Evolutionary conservation across 371 early-diverging fungal genomes (phyloP), one percentile per base, ranked within the genome.

Genomic region (Entomophthora muscae): DNA sequence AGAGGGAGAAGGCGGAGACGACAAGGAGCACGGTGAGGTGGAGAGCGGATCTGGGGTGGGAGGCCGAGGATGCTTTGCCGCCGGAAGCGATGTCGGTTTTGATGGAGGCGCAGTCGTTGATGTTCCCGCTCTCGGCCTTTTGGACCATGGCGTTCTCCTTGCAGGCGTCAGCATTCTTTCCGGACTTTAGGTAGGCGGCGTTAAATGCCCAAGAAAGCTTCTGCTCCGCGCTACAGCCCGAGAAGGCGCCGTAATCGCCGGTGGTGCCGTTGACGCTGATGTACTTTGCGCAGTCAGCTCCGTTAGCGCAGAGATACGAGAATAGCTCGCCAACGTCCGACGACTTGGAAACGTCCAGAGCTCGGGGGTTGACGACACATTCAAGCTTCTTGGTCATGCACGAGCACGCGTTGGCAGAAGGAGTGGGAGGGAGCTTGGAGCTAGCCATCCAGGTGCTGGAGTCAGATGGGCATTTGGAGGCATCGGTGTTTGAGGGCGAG

Each of bases 391-490:
- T 23, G 27, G 21, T 33, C 62, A 62, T 52, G 28, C 62, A 62
- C 3, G n/a, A 22, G 68, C 90, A 90, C n/a, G 78, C 78, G 23
- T 78, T 74, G 3, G 72, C 68, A 0, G 83, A 84, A 2, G 90
- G 90, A 0, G 86, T 84, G 0, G 86, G 83, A 7, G 89, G 84
- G 21, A 89, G 65, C 2, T 63, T 67, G 5, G 67, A 69, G 17
- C 75, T 76, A 21, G 83, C 80, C 53, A 75, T 75, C 88, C 88
- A 89, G 10, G 59, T 73, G 7, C 68, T 58, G 53, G 71, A 67
- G 42, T 68, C 68, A 10, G 72, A 57, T 1, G 88, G 90, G 64
- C 90, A 89, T 28, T 54, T 30, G 24, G 42, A 33, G 24, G 12
- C 32, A 5, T 17, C 62, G 30, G 53, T 13, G 24, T 53, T 53